Percentiles rank a stretch among this genome's conserved stretches.
Conservation (phyloP, 2,329 filamentous ascomycete genomes). For the Dothideomycetidae sp. region DNA sequence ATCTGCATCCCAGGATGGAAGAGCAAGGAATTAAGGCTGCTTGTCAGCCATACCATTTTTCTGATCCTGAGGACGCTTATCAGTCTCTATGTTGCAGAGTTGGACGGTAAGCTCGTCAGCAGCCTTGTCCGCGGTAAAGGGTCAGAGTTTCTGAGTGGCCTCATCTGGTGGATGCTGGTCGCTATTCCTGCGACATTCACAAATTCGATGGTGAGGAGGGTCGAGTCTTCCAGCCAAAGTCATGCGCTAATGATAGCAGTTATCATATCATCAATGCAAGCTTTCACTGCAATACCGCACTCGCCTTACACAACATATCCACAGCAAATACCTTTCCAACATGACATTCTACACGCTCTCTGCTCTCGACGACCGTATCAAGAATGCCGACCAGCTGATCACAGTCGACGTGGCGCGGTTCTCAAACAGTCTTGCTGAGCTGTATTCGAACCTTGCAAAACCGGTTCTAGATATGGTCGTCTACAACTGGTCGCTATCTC, state of each 20-base stretch:
- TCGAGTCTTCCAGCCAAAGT: neutral
- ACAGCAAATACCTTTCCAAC: slow-evolving; percentile 90
- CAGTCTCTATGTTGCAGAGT: slow-evolving; percentile 86
- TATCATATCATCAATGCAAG: slow-evolving; percentile 94
- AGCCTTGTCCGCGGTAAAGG: slow-evolving; percentile 82
- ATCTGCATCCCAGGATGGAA: slow-evolving; percentile 86
- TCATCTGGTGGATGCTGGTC: slow-evolving; percentile 98
- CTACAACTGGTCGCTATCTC: slow-evolving; percentile 87
- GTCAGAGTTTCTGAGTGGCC: slow-evolving; percentile 71
- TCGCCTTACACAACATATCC: slow-evolving; percentile 82
- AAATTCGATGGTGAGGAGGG: slow-evolving; percentile 73
- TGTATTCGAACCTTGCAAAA: slow-evolving; percentile 94
- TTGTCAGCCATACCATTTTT: slow-evolving; percentile 88
- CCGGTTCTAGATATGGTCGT: slow-evolving; percentile 90
- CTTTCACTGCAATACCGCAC: slow-evolving; percentile 86
- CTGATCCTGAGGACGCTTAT: slow-evolving; percentile 80
- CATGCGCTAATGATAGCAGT: slow-evolving; percentile 32
- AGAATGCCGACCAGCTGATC: slow-evolving; percentile 95
- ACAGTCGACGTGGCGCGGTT: slow-evolving; percentile 95
- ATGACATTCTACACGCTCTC: slow-evolving; percentile 97
- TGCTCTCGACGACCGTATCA: slow-evolving; percentile 89
- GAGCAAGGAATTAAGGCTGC: slow-evolving; percentile 72
- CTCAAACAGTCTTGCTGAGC: slow-evolving; percentile 81
- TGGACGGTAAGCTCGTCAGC: slow-evolving; percentile 89
- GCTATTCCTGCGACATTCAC: slow-evolving; percentile 94